A percentile compares a stretch with the other conserved stretches of the same genome.
Conservation (phyloP, 805 yeast species). For the Lipomyces lipofer region DNA sequence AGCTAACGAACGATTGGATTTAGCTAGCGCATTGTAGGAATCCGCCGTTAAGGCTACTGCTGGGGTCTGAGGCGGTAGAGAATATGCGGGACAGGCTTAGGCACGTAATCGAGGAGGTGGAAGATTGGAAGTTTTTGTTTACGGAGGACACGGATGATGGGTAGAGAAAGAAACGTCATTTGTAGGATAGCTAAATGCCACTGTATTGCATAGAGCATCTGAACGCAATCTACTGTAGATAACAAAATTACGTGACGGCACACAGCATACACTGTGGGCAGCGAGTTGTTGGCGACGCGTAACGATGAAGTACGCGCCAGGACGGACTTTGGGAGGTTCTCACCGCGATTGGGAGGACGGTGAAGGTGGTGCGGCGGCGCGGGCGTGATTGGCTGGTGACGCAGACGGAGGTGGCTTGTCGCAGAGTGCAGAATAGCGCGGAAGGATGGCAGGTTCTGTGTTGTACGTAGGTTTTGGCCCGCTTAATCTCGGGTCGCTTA, state of each 20-base stretch:
- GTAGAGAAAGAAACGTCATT: no score
- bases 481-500: no score
- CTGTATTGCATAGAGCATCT: not conserved
- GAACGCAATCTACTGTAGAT: not conserved
- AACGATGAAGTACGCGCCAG: no score
- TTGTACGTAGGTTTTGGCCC: no score
- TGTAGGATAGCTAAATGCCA: not conserved
- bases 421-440: no score
- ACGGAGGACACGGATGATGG: constrained; percentile 26
- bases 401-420: no score
- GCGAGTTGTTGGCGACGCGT: no score
- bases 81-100: constrained; percentile 37
- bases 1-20: not conserved
- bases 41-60: constrained; percentile 37
- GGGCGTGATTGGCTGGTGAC: no score
- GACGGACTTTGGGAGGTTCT: no score
- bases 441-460: no score
- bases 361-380: no score
- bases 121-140: constrained; percentile 42
- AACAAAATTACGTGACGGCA: not conserved
- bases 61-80: constrained; percentile 36
- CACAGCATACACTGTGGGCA: not conserved
- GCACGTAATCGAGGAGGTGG: constrained; percentile 39
- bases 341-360: no score
- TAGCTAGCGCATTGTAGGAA: constrained; percentile 29